Conservation (phyloP, 345 rosid species). For the Cardiospermum halicacabum region DNA sequence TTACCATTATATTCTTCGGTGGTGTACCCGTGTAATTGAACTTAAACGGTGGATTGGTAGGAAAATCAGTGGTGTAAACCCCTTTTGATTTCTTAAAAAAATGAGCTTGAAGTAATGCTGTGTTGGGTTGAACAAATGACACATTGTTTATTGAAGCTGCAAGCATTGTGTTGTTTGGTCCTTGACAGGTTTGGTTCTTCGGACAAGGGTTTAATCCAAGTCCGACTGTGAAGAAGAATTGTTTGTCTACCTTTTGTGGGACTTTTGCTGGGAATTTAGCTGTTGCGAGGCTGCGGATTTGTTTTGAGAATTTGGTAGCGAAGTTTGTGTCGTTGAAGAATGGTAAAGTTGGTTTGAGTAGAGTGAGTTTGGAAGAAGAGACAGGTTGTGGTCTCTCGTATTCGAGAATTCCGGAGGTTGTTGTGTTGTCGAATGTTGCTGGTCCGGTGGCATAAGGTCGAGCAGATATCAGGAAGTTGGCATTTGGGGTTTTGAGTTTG, state of each 20-base stretch:
- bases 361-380: conserved; percentile 21
- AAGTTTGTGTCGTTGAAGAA: conserved; percentile 38
- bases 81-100: conserved; percentile 41
- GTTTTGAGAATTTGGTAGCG: conserved; percentile 28
- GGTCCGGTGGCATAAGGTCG: conserved; percentile 47
- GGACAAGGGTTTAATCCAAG: conserved; percentile 41
- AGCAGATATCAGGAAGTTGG: conserved; percentile 32
- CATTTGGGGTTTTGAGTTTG: conserved; percentile 25
- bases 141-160: conserved; percentile 46
- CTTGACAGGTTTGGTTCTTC: conserved; percentile 36
- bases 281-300: conserved; percentile 39
- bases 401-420: conserved; percentile 36
- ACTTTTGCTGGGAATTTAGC: conserved; percentile 44
- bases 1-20: conserved; percentile 30
- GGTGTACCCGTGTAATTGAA: conserved; percentile 55
- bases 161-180: conserved; percentile 40
- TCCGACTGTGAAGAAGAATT: conserved; percentile 51
- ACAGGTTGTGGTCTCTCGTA: conserved; percentile 25
- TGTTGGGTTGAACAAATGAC: conserved; percentile 38
- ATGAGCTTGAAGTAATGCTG: conserved; percentile 44
- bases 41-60: conserved; percentile 37
- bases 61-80: conserved; percentile 43
- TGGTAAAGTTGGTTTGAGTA: conserved; percentile 36
- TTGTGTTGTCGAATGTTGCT: conserved; percentile 45
- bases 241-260: conserved; percentile 32